phyloP scores from a whole-genome alignment of 2,329 filamentous ascomycete species.

The Penicillium sp. region DNA sequence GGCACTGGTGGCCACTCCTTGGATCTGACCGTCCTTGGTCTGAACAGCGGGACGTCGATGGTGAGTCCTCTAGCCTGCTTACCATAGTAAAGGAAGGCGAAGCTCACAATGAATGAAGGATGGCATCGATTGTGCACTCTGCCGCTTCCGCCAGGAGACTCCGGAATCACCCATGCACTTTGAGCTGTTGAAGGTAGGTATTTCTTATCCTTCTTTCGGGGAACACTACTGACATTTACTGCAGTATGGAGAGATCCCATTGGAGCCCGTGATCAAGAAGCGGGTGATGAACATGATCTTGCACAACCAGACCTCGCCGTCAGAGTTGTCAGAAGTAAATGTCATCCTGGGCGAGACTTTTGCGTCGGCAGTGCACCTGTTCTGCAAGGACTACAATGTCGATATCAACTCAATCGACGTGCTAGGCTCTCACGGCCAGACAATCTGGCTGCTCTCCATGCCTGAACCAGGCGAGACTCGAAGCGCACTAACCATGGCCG shows the following conservation, averaged over 20 bases:
- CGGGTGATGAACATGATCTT: constrained; percentile 59
- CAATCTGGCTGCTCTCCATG: constrained; percentile 59
- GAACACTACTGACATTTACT: background rate
- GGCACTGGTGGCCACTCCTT: constrained; percentile 32
- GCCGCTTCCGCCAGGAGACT: constrained; percentile 55
- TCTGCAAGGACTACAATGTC: constrained; percentile 49
- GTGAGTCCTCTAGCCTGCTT: constrained; percentile 12
- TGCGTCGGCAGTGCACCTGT: constrained; percentile 52
- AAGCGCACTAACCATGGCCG: constrained; percentile 57
- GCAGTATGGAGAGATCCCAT: constrained; percentile 56
- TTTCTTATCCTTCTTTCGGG: background rate
- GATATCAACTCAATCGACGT: constrained; percentile 51
- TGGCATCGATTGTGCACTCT: constrained; percentile 60
- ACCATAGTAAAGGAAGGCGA: background rate
- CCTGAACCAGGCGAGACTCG: constrained; percentile 49
- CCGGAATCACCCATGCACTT: constrained; percentile 57
- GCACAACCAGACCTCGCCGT: constrained; percentile 54
- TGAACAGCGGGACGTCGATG: constrained; percentile 58
- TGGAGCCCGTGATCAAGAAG: constrained; percentile 56
- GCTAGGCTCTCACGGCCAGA: constrained; percentile 60
- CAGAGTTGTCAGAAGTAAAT: constrained; percentile 58
- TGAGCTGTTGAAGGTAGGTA: constrained; percentile 47
- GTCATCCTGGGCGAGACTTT: constrained; percentile 59
- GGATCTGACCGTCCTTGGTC: constrained; percentile 55
- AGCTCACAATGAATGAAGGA: constrained; percentile 31